Evolutionary conservation across 2,329 filamentous ascomycete genomes (phyloP), one percentile per base, ranked within the genome.

Genomic region (Fulvia fulva): DNA sequence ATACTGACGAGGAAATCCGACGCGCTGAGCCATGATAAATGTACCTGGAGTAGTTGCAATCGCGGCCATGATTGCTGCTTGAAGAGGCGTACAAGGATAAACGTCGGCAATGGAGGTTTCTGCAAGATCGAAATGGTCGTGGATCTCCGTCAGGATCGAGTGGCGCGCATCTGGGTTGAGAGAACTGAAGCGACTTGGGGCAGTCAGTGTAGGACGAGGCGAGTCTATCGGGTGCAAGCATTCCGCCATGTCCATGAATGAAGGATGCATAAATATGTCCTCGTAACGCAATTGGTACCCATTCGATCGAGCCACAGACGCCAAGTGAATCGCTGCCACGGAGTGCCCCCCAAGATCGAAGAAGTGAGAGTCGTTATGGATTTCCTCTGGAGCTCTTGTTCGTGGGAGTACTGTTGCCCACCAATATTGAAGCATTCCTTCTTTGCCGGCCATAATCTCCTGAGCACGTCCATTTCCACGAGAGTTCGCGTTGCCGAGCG

Each of bases 31-130:
- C 28, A 30, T 30, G 28, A 30, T 30, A 12, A 30, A 30, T 30
- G 28, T 12, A 6, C 28, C 28, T 12, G 28, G 28, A 12, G 28
- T 6, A 5, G 5, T 30, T 5, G 28, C 28, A 6, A 12, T 30
- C 5, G 28, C 28, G 28, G 28, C 79, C 73, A 84, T 78, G 1
- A 84, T 25, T 3, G 44, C 44, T 21, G 60, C 68, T 22, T 57
- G 55, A 5, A 52, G 25, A 16, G 55, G 46, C n/a, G 55, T 52
- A 34, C 55, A 57, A 1, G 81, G 81, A 54, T 82, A 84, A 0
- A 81, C 67, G 57, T 84, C 81, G 52, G 82, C 78, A 22, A 74
- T 50, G 2, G 25, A 5, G 25, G 2, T 5, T 9, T 14, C 12
- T n/a, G 46, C 14, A 6, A 30, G 5, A 19, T 23, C 23, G 21